Evolutionary conservation across 2,329 filamentous ascomycete species (phyloP).

Genomic region (Paracamarosporium sp.): DNA sequence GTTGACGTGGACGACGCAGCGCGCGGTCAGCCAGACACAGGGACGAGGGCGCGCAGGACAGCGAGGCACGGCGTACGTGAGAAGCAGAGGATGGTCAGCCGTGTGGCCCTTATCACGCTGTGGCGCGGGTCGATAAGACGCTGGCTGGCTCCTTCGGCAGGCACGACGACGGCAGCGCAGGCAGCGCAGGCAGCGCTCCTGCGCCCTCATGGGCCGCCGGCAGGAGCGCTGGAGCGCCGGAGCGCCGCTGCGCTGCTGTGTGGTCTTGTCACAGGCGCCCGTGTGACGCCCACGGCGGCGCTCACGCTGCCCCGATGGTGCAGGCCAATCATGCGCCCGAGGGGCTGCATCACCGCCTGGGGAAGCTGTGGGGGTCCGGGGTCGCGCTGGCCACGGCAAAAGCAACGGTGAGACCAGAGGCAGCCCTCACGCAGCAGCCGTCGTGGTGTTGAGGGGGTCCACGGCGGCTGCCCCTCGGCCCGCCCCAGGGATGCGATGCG

Average conservation of each 20-base stretch:
- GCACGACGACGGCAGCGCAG: no score
- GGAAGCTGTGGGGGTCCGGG: constrained; percentile 5
- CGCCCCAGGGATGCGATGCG: neutral
- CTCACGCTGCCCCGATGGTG: neutral
- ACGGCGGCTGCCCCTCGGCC: neutral
- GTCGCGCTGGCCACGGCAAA: neutral
- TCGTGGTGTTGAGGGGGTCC: neutral
- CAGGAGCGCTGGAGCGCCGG: no score
- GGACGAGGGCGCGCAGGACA: no score
- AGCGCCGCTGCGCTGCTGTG: neutral
- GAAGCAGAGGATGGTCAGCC: no score
- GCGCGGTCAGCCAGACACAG: neutral
- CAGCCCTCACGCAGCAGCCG: neutral
- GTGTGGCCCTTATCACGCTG: no score
- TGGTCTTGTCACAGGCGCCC: neutral
- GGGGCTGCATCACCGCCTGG: neutral
- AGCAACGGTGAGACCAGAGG: neutral
- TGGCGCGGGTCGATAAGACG: no score
- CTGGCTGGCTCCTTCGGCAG: neutral
- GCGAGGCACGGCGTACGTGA: no score
- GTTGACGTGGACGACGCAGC: neutral
- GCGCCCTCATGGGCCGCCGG: no score
- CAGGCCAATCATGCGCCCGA: neutral
- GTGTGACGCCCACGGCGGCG: neutral
- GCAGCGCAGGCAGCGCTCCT: no score